Conservation (phyloP, 805 yeast genomes). For the Suhomyces xylopsoci region DNA sequence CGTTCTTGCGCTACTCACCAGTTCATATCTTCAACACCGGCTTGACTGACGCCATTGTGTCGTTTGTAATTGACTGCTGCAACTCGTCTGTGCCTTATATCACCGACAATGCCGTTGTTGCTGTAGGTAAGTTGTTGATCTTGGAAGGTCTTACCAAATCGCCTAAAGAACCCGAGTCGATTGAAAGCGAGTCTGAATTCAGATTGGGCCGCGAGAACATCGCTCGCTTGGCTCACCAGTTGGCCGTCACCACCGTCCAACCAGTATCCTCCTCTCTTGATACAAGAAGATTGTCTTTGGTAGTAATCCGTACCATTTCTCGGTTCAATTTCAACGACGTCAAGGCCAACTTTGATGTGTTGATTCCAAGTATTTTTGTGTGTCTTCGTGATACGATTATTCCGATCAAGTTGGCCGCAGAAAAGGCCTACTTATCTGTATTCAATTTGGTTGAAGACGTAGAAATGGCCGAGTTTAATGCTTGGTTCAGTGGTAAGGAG, state of each 20-base stretch:
- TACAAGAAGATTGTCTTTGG: conserved; percentile 74
- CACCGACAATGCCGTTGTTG: conserved; percentile 73
- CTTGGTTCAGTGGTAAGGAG: conserved; percentile 57
- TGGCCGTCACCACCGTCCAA: conserved; percentile 46
- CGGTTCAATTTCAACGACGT: conserved; percentile 52
- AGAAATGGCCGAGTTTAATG: conserved; percentile 48
- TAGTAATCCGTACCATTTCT: conserved; percentile 71
- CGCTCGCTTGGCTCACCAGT: conserved; percentile 43
- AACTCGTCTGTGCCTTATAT: conserved; percentile 47
- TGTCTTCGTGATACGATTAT: conserved; percentile 85
- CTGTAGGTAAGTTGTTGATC: conserved; percentile 76
- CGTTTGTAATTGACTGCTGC: conserved; percentile 45
- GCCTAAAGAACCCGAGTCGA: conserved; percentile 17
- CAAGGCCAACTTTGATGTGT: conserved; percentile 48
- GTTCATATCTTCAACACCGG: conserved; percentile 54
- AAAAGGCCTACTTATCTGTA: conserved; percentile 75
- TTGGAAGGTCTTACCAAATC: conserved; percentile 39
- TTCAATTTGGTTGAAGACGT: conserved; percentile 72
- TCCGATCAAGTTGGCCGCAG: conserved; percentile 93
- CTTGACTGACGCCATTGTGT: conserved; percentile 46
- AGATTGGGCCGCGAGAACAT: conserved; percentile 43
- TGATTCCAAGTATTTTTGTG: conserved; percentile 74
- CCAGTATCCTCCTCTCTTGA: conserved; percentile 68
- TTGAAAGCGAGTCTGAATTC: conserved; percentile 23
- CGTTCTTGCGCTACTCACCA: conserved; percentile 79